Evolutionary conservation across 345 rosid genomes (phyloP).

Genomic region (Salix viminalis): DNA sequence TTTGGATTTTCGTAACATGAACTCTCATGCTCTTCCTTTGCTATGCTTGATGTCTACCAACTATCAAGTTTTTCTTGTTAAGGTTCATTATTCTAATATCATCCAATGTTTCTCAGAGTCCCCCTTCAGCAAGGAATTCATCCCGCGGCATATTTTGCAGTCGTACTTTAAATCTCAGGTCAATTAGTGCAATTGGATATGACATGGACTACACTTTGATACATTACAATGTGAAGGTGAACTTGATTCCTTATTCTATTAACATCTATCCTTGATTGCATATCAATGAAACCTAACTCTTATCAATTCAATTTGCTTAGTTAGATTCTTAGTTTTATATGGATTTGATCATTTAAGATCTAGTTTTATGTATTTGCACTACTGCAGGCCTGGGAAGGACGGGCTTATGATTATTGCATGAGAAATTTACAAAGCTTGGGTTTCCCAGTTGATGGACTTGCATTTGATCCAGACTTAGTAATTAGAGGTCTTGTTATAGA

Average conservation of each 20-base stretch:
- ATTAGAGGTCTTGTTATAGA: slow-evolving; percentile 97
- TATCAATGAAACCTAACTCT: neutral
- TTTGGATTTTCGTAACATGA: neutral
- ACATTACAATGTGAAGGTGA: slow-evolving; percentile 88
- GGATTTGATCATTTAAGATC: neutral
- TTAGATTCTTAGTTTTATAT: neutral
- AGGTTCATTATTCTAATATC: slow-evolving; percentile 12
- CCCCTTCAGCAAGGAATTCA: slow-evolving; percentile 68
- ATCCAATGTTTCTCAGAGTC: slow-evolving; percentile 51
- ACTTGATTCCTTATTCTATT: neutral
- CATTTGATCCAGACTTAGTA: slow-evolving; percentile 86
- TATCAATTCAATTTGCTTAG: neutral
- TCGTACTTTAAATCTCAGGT: slow-evolving; percentile 87
- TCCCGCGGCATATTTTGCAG: slow-evolving; percentile 93
- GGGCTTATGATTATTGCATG: slow-evolving; percentile 96
- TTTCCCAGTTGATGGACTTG: slow-evolving; percentile 83
- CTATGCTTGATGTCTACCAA: neutral
- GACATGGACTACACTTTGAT: slow-evolving; percentile 99
- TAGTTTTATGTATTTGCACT: slow-evolving; percentile 5
- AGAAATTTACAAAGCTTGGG: slow-evolving; percentile 78
- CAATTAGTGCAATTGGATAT: slow-evolving; percentile 93
- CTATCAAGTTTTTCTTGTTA: neutral
- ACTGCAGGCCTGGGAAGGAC: slow-evolving; percentile 96
- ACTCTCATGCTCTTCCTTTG: neutral
- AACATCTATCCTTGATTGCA: neutral